Evolutionary conservation across 2,329 filamentous ascomycete species (phyloP), one percentile per base, ranked within the genome.

Genomic region (Aspergillus sp.): DNA sequence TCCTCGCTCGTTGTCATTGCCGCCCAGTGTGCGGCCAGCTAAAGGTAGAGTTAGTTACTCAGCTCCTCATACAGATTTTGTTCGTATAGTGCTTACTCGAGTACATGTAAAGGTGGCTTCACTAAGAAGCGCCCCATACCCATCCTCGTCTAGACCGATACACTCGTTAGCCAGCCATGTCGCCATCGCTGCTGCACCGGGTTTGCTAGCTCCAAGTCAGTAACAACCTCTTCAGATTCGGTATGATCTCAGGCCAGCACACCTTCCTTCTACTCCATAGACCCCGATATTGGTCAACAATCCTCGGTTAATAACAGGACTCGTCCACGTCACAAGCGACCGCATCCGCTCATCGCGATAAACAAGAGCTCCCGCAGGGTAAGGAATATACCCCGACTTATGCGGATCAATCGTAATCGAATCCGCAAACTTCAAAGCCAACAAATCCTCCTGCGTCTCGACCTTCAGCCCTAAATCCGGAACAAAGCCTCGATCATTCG

Each of bases 351-450:
- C 80, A 50, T 83, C 81, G 0, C 76, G 72, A 54, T 83, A 83
- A 6, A 74, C 76, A n/a, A 83, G 60, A 1, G 76, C 76, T 4
- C 81, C 80, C 0, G 80, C 79, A 0, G 81, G 81, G 58, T 83
- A 83, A 0, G 77, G 79, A 28, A 82, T 79, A 47, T 83, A 82
- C 0, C 80, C 81, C 2, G 79, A 74, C 59, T 83, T 83, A 61
- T 83, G 79, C 0, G 81, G 81, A 59, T 84, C 81, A 7, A 83
- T 77, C 0, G 81, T 83, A 34, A 82, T 78, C 0, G 78, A 81
- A 66, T 83, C 80, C 1, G 77, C 77, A 11, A 76, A 65, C 17
- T 72, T 70, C 61, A 82, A 66, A 1, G 76, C 77, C 41, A 71
- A 74, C 1, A 83, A 71, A 19, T 82, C 75, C 38, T 78, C 69